These are phyloP conservation scores for Backusella morwellensis DNA, from an alignment of 192 early-diverging fungal genomes.

Conservation along the genomic window DNA sequence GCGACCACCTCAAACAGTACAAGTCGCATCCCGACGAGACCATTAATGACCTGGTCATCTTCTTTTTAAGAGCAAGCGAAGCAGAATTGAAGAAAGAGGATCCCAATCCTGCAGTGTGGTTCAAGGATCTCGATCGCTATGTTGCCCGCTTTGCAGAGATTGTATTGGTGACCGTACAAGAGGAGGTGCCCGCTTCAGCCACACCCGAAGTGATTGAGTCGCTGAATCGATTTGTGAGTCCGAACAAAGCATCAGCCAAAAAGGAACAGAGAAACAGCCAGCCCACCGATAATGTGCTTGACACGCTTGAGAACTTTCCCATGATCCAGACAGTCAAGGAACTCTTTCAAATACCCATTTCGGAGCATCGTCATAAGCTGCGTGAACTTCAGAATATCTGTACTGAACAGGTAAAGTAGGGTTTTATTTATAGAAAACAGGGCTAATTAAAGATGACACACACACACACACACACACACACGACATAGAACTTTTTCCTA, in stretches of 20 bases:
- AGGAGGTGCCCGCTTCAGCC: conserved; percentile 34
- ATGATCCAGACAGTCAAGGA: conserved; percentile 34
- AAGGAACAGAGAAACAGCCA: conserved; percentile 13
- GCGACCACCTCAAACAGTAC: conserved; percentile 31
- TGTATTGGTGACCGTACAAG: conserved; percentile 40
- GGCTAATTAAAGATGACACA: too few species aligned
- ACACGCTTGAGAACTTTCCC: conserved; percentile 11
- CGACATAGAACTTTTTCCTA: conserved; percentile 29
- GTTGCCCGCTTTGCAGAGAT: conserved; percentile 45
- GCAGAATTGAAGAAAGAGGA: conserved; percentile 28
- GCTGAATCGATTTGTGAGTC: conserved; percentile 14
- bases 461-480: too few species aligned
- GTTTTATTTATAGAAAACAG: background rate
- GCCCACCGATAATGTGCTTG: background rate
- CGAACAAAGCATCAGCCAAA: conserved; percentile 3
- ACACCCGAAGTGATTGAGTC: conserved; percentile 31
- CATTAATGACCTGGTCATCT: conserved; percentile 46
- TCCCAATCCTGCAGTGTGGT: conserved; percentile 34
- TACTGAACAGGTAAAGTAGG: conserved; percentile 38
- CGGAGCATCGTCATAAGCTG: conserved; percentile 34
- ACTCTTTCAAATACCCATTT: conserved; percentile 37
- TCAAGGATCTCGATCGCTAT: conserved; percentile 41
- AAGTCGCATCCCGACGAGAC: conserved; percentile 42
- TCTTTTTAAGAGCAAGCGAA: conserved; percentile 43
- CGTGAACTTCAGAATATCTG: conserved; percentile 44